A percentile compares a stretch with the other conserved stretches of the same genome.
Conservation (phyloP, 2,329 filamentous ascomycete species). For the Salinomyces thailandicus region DNA sequence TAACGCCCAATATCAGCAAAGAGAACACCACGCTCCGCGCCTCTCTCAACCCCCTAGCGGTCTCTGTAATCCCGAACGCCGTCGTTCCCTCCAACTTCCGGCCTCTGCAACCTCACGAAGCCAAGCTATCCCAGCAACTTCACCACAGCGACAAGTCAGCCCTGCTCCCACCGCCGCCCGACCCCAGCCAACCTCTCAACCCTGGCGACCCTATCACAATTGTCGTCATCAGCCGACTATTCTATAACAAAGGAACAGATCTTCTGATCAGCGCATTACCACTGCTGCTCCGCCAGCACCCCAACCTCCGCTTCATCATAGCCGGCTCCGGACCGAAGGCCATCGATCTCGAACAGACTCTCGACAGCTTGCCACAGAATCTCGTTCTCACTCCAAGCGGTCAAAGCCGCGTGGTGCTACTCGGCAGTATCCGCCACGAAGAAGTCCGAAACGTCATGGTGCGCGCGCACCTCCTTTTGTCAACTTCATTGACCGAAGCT, state of each 20-base stretch:
- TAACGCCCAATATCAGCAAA: no score
- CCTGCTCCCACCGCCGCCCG: slow-evolving; percentile 35
- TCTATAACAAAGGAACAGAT: slow-evolving; percentile 98
- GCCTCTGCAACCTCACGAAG: slow-evolving; percentile 46
- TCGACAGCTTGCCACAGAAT: slow-evolving; percentile 48
- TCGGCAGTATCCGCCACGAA: slow-evolving; percentile 87
- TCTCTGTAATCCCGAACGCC: slow-evolving; percentile 95
- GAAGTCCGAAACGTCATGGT: slow-evolving; percentile 98
- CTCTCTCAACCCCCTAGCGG: slow-evolving; percentile 89
- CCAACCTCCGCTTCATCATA: slow-evolving; percentile 93
- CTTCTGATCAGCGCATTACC: slow-evolving; percentile 93
- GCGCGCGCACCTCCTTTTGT: slow-evolving; percentile 88
- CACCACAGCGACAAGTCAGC: slow-evolving; percentile 16
- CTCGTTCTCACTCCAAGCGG: slow-evolving; percentile 40
- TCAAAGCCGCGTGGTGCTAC: slow-evolving; percentile 84
- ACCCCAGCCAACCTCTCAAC: slow-evolving; percentile 58
- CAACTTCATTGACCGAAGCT: slow-evolving; percentile 88
- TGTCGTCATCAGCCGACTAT: slow-evolving; percentile 90
- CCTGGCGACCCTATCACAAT: slow-evolving; percentile 87
- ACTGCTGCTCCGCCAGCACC: slow-evolving; percentile 76
- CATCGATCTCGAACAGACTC: slow-evolving; percentile 96
- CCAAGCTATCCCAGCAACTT: slow-evolving; percentile 7
- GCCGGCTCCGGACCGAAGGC: slow-evolving; percentile 92
- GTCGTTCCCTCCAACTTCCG: slow-evolving; percentile 94
- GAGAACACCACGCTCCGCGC: slow-evolving; percentile 94